Base-by-base conservation (phyloP, 1,284 basidiomycete genomes). In the Peniophora sp. region DNA sequence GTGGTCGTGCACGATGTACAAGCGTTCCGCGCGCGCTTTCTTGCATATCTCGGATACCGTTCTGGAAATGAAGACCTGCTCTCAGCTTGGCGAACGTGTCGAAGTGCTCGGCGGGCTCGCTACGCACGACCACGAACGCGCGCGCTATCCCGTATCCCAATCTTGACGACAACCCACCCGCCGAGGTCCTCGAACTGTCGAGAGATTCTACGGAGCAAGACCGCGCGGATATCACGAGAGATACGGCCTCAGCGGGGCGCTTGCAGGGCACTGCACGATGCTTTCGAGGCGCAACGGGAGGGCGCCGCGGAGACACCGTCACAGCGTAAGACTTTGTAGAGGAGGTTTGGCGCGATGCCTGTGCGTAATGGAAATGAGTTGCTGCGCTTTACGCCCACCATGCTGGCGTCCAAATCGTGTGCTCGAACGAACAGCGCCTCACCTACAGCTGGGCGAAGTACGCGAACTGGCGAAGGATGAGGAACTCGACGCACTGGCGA, bases 361-460 rank as follows among this genome's bases (percentile, higher is more conserved):
- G 96, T 96, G 75, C 97, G 52, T 76, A 77, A 19, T 86, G 83
- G 66, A 82, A 95, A n/a, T 77, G 84, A 47, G 77, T 82, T 1
- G 72, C 93, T 45, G 76, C 82, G 11, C 97, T 91, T 64, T 71
- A 78, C 16, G 77, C 88, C 32, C 69, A 75, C 27, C 65, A 70
- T 10, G 67, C 74, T 39, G 85, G 81, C 1, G 61, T 68, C 3
- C 65, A 64, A 43, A 61, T 88, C 50, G 92, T 92, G 65, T 63
- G 63, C n/a, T 69, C 83, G 32, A 72, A 82, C 3, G 91, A 97
- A 67, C 63, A 64, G 24, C 83, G 75, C 11, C 77, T 96, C 60
- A 83, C 92, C 50, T 83, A 32, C 12, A 32, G 5, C 27, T 32
- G n/a, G n/a, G n/a, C n/a, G n/a, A n/a, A n/a, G n/a, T 32, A 12